A percentile compares a stretch with the other conserved stretches of the same genome.
phyloP scores from a whole-genome alignment of 176 grass and related monocot species.

The Triticum urartu region DNA sequence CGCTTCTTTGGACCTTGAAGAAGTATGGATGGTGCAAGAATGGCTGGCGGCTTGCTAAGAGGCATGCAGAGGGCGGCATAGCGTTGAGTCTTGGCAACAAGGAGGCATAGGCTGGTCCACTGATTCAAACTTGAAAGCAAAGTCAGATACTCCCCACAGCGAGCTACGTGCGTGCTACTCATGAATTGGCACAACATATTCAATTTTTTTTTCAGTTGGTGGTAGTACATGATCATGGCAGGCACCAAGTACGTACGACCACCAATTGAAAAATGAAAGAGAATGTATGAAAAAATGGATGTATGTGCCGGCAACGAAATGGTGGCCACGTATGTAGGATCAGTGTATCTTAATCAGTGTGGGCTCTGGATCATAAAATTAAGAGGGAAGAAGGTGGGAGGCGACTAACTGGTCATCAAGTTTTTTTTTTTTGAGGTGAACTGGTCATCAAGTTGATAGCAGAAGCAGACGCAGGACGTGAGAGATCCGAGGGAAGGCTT shows the following conservation, averaged over 20 bases:
- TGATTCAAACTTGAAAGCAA: constrained; percentile 25
- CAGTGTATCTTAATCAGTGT: neutral
- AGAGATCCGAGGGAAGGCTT: too few species aligned
- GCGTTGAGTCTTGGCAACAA: neutral
- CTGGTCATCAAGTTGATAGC: neutral
- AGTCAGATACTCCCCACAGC: neutral
- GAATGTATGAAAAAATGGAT: too few species aligned
- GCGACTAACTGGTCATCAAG: neutral
- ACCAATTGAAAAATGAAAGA: neutral
- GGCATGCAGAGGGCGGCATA: neutral
- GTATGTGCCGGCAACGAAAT: neutral
- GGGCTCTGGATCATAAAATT: neutral
- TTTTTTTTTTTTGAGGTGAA: neutral
- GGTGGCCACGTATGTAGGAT: neutral
- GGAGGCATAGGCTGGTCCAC: neutral
- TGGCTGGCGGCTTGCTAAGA: neutral
- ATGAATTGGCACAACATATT: too few species aligned
- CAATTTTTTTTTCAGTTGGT: too few species aligned
- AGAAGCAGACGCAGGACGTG: too few species aligned
- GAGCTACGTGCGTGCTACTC: too few species aligned
- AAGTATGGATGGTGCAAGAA: neutral
- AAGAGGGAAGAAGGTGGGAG: neutral
- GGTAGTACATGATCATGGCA: too few species aligned
- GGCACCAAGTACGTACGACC: neutral
- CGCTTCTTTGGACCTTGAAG: constrained; percentile 3